A percentile compares a stretch with the other conserved stretches of the same genome.
Conservation (phyloP, 805 yeast species). For the Komagataella pastoris region DNA sequence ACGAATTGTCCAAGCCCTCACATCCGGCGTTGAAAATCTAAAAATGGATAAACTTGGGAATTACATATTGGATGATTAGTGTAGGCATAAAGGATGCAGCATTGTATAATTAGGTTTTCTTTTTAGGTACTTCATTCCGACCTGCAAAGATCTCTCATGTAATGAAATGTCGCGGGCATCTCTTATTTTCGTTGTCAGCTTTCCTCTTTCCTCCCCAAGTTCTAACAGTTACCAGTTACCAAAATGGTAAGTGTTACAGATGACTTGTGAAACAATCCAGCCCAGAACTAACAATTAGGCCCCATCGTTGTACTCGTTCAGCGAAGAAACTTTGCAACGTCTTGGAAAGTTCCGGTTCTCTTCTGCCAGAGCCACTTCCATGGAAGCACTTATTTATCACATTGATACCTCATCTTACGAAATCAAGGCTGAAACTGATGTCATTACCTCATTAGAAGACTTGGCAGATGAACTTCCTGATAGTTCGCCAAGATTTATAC, state of each 20-base stretch:
- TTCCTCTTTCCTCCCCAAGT: neutral
- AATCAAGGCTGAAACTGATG: conserved; percentile 34
- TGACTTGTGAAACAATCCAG: neutral
- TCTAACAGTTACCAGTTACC: neutral
- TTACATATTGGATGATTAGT: conserved; percentile 45
- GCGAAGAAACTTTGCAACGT: conserved; percentile 42
- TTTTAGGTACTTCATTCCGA: too few species aligned
- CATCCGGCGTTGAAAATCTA: conserved; percentile 46
- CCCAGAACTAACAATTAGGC: conserved; percentile 13
- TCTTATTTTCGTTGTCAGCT: neutral
- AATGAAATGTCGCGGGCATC: neutral
- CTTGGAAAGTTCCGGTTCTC: conserved; percentile 64
- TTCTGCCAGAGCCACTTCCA: conserved; percentile 46
- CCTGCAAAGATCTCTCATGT: neutral
- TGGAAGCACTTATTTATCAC: conserved; percentile 49
- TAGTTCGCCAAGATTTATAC: conserved; percentile 62
- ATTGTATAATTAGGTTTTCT: neutral
- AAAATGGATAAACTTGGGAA: conserved; percentile 79
- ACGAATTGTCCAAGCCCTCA: conserved; percentile 58
- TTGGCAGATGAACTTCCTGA: conserved; percentile 71
- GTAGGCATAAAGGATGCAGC: neutral
- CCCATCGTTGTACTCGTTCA: conserved; percentile 45
- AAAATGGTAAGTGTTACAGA: neutral
- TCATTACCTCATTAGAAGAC: conserved; percentile 39
- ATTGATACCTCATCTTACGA: conserved; percentile 46